Evolutionary conservation across 2,329 filamentous ascomycete genomes (phyloP), one percentile per base, ranked within the genome.

Genomic region (Colletotrichum lini): DNA sequence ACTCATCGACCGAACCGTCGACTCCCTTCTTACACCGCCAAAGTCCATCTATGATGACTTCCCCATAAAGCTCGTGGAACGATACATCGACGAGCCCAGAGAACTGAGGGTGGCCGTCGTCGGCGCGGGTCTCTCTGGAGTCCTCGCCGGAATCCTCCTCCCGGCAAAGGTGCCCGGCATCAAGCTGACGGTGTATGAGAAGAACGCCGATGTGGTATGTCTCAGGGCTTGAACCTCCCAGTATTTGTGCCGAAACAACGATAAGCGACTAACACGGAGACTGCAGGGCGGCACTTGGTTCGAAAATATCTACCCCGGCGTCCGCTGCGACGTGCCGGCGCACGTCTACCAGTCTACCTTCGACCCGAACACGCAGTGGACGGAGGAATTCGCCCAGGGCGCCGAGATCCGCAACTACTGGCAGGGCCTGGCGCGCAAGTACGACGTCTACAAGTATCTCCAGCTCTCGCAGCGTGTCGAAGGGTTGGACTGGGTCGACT

Each of bases 301-400:
- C 59, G 86, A 87, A 70, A 89, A 88, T 65, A 77, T 83, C 4
- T 93, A 92, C 73, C 90, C 90, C 0, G 91, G 90, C 2, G 89
- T 92, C 0, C 83, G 90, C 52, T 94, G 92, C 74, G 91, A 93
- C 77, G 65, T 94, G 16, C 90, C 92, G 0, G 88, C 91, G 0
- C 90, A 93, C 77, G 90, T 91, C 23, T 94, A 94, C 75, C 91
- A 93, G 76, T 88, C 88, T 9, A 90, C 89, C 0, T 94, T 93
- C 77, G 84, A 85, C 8, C 90, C 91, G 0, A 94, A 94, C 67
- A 88, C 86, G 0, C 84, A 92, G 73, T 94, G 92, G 92, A 86
- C 86, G 0, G 90, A 93, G 74, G 85, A 90, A 70, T 94, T 93
- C 75, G 88, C 92, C 0, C 88, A 89, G 47, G 92, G 92, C 0